These are phyloP conservation scores for Lentinula novae-zelandiae DNA, from an alignment of 1,284 basidiomycete genomes.

Conservation along the genomic window DNA sequence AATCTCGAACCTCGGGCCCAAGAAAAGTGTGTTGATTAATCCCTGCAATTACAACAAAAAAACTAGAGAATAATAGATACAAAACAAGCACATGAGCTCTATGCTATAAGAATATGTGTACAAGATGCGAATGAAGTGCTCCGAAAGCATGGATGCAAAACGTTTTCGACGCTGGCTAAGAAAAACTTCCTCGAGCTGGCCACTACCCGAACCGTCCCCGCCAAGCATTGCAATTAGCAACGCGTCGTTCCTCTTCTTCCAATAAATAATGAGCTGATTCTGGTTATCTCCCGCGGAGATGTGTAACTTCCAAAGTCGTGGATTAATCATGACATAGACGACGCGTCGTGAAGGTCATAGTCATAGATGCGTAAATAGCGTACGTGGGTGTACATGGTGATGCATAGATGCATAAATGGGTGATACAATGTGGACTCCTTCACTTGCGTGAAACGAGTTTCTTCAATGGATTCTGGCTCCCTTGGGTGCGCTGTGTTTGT, in stretches of 20 bases:
- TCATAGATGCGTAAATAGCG: not conserved
- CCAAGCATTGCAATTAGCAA: not conserved
- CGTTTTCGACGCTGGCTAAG: not conserved
- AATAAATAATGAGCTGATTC: not conserved
- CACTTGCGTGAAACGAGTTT: constrained; percentile 29
- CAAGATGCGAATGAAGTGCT: not conserved
- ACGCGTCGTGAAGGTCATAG: not conserved
- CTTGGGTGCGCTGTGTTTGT: constrained; percentile 22
- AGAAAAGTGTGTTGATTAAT: not conserved
- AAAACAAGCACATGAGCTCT: not conserved
- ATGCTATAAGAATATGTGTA: constrained; percentile 2
- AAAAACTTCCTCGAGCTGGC: not conserved
- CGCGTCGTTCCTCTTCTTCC: not conserved
- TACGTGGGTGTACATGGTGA: not conserved
- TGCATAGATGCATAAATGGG: not conserved
- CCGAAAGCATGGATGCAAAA: not conserved
- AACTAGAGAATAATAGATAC: not conserved
- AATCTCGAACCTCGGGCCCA: no score
- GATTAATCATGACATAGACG: not conserved
- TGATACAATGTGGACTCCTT: constrained; percentile 2
- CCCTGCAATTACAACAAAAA: not conserved
- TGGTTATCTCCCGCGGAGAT: not conserved
- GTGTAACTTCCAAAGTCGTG: not conserved
- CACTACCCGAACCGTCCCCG: not conserved
- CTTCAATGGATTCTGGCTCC: constrained; percentile 29